These are phyloP conservation scores for Cyclostephanos tholiformis DNA, from an alignment of 108 stramenopile genomes.

Conservation along the genomic window DNA sequence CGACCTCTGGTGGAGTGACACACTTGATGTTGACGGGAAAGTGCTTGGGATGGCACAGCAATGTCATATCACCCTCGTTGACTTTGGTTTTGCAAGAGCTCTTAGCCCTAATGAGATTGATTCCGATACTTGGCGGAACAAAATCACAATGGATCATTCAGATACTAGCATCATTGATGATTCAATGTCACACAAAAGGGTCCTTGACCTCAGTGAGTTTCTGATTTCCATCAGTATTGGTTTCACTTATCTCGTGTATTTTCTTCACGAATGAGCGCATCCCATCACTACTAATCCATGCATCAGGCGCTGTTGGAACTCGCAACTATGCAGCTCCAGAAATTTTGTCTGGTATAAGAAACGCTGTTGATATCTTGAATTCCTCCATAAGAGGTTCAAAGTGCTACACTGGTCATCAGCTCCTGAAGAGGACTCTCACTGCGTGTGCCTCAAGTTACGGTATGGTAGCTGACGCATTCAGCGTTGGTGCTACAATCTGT, in stretches of 20 bases:
- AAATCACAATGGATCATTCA: background rate
- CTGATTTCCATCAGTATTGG: background rate
- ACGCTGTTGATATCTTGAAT: background rate
- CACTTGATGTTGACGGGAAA: constrained; percentile 51
- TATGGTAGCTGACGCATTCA: constrained; percentile 87
- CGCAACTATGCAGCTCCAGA: constrained; percentile 86
- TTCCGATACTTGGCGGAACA: constrained; percentile 37
- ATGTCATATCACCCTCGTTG: constrained; percentile 77
- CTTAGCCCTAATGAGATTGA: constrained; percentile 45
- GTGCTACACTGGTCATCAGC: constrained; percentile 24
- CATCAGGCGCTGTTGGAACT: constrained; percentile 64
- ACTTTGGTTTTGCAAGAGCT: constrained; percentile 89
- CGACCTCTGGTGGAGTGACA: constrained; percentile 76
- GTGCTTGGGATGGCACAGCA: constrained; percentile 44
- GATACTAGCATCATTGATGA: background rate
- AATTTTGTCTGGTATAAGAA: constrained; percentile 41
- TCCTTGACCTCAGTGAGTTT: constrained; percentile 27
- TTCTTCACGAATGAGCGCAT: background rate
- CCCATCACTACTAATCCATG: no score
- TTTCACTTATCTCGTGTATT: background rate
- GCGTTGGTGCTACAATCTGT: constrained; percentile 80
- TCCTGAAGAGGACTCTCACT: constrained; percentile 52
- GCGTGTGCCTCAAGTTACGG: constrained; percentile 84
- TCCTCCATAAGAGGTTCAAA: constrained; percentile 23
- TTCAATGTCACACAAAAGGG: constrained; percentile 9